Percentiles rank a stretch among this genome's conserved stretches.
Conservation (phyloP, 1,139 yeast species). For the Kurtzmaniella natalensis region DNA sequence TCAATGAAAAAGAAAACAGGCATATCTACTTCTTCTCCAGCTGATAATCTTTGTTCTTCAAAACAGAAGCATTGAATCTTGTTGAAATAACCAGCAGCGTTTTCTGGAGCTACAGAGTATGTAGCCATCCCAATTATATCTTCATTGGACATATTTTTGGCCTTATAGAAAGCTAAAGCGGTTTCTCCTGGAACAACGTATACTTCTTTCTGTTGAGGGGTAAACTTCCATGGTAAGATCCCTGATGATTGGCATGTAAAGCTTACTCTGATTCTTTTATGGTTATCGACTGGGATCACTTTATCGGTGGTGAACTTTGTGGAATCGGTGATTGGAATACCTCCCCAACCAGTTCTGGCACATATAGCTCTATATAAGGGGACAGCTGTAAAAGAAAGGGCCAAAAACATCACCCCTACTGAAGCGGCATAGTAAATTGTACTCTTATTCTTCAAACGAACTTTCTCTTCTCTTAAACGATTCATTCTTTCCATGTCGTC, state of each 20-base stretch:
- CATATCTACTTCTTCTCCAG: conserved; percentile 99
- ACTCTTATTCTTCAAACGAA: conserved; percentile 37
- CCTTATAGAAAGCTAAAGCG: conserved; percentile 92
- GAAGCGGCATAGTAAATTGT: conserved; percentile 72
- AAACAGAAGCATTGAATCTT: conserved; percentile 98
- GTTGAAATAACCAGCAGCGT: conserved; percentile 92
- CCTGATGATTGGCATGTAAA: conserved; percentile 93
- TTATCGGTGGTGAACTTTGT: conserved; percentile 81
- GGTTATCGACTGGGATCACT: conserved; percentile 82
- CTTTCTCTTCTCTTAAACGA: conserved; percentile 25
- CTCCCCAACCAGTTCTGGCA: conserved; percentile 95
- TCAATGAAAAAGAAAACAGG: conserved; percentile 98
- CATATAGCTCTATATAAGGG: conserved; percentile 91
- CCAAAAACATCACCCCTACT: conserved; percentile 66
- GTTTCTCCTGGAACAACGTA: conserved; percentile 96
- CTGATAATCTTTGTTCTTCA: conserved; percentile 89
- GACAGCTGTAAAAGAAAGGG: conserved; percentile 86
- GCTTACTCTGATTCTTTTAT: conserved; percentile 71
- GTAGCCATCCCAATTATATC: conserved; percentile 99
- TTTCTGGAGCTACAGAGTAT: conserved; percentile 93
- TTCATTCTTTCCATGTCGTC: conserved; percentile 10
- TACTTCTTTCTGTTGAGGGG: conserved; percentile 93
- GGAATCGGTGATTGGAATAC: conserved; percentile 86
- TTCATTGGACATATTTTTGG: conserved; percentile 77
- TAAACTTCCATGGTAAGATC: conserved; percentile 90